Percentiles rank a stretch among this genome's conserved stretches.
Conservation (phyloP, 148 eudicot genomes). For the Heliamphora exappendiculata region DNA sequence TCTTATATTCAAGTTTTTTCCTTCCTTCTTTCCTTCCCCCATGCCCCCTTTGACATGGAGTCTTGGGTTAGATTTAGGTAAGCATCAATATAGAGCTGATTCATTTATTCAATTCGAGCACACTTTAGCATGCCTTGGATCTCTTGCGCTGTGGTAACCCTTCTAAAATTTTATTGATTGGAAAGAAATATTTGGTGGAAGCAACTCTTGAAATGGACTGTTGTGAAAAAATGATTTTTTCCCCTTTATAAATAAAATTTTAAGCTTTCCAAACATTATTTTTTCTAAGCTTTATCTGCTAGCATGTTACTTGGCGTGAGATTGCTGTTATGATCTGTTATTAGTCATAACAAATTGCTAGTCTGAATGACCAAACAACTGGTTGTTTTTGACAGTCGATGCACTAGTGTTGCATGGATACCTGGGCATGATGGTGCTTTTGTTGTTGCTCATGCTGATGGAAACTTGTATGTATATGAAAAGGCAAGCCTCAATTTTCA, state of each 20-base stretch:
- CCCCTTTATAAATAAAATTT: neutral
- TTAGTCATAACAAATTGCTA: neutral
- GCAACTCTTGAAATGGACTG: neutral
- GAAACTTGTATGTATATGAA: slow-evolving; percentile 34
- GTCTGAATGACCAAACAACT: slow-evolving; percentile 8
- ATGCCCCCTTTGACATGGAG: neutral
- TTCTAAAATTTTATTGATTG: neutral
- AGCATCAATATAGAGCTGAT: neutral
- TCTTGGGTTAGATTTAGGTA: neutral
- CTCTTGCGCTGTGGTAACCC: neutral
- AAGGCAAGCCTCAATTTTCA: slow-evolving; percentile 27
- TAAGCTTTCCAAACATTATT: too few relatives aligned
- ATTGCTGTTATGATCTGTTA: neutral
- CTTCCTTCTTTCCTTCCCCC: neutral
- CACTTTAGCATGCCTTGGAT: neutral
- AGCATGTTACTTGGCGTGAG: neutral
- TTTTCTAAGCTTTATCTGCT: neutral
- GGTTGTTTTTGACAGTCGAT: slow-evolving; percentile 21
- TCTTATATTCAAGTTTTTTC: neutral
- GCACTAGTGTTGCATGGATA: slow-evolving; percentile 36
- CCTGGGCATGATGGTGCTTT: slow-evolving; percentile 33
- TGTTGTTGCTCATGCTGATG: slow-evolving; percentile 44
- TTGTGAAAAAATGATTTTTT: neutral
- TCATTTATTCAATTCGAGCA: neutral
- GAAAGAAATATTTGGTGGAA: neutral